phyloP scores from a whole-genome alignment of 192 early-diverging fungal genomes.

The Coemansia sp. region DNA sequence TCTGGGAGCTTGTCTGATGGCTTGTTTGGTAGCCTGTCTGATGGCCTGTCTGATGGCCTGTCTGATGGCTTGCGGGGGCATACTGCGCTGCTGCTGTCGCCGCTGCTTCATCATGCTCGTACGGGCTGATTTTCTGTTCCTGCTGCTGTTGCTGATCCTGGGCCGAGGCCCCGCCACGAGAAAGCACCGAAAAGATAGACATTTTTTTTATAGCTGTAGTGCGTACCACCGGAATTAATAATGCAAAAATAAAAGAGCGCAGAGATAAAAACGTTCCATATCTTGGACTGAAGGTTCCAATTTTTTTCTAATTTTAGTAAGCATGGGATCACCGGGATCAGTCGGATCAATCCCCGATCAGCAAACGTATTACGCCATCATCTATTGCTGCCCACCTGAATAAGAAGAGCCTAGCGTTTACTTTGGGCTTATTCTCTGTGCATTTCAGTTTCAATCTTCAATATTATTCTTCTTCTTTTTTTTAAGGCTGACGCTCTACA shows the following conservation, averaged over 20 bases:
- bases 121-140: conserved; percentile 25
- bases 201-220: conserved; percentile 17
- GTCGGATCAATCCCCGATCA: not conserved
- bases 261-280: not conserved
- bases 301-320: not conserved
- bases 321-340: not conserved
- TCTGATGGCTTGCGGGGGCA: no score
- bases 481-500: not conserved
- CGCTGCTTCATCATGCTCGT: no score
- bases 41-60: no score
- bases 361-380: no score
- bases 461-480: no score
- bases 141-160: conserved; percentile 33
- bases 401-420: no score
- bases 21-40: no score
- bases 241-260: not conserved
- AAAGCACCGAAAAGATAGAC: conserved; percentile 51
- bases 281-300: no score
- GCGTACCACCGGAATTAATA: not conserved
- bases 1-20: not conserved
- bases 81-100: conserved; percentile 8
- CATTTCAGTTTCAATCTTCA: not conserved
- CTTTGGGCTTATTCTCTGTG: not conserved
- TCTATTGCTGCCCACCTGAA: no score
- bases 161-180: conserved; percentile 21